These are phyloP conservation scores for Umbelopsis ramanniana DNA, from an alignment of 192 early-diverging fungal species.

Conservation along the genomic window DNA sequence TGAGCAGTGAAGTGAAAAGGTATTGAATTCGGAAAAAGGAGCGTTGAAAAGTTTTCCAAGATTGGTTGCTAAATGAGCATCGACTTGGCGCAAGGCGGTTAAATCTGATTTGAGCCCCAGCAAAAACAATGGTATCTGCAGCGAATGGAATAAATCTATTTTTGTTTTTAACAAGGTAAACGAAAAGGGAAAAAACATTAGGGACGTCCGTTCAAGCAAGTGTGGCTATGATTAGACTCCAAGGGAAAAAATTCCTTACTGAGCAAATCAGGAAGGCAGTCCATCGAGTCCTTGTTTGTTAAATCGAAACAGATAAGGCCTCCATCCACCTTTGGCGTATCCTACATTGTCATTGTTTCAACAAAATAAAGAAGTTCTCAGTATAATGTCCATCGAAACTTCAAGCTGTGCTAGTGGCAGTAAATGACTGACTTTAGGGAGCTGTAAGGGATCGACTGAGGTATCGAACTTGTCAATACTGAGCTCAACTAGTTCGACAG, in stretches of 20 bases:
- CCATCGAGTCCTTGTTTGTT: slow-evolving; percentile 37
- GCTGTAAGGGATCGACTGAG: slow-evolving; percentile 11
- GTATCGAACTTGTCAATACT: slow-evolving; percentile 22
- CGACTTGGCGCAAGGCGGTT: slow-evolving; percentile 25
- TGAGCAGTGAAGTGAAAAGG: slow-evolving; percentile 10
- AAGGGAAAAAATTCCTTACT: slow-evolving; percentile 27
- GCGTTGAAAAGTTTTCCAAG: slow-evolving; percentile 15
- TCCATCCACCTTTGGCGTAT: slow-evolving; percentile 22
- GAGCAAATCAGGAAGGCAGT: slow-evolving; percentile 37
- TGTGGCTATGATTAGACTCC: background rate
- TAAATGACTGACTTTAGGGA: slow-evolving; percentile 16
- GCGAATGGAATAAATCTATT: slow-evolving; percentile 22
- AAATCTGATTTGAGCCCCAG: slow-evolving; percentile 38
- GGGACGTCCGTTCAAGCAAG: slow-evolving; percentile 7
- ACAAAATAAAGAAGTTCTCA: too few relatives aligned
- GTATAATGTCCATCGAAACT: too few relatives aligned
- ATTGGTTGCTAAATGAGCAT: slow-evolving; percentile 22
- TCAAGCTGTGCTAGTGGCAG: background rate
- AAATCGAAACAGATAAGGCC: slow-evolving; percentile 37
- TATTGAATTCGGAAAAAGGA: slow-evolving; percentile 14
- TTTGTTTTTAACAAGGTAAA: background rate
- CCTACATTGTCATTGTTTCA: slow-evolving; percentile 15
- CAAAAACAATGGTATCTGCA: slow-evolving; percentile 30
- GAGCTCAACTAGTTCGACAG: slow-evolving; percentile 15
- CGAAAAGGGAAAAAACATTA: background rate